Evolutionary conservation across 345 rosid species (phyloP), one percentile per base, ranked within the genome.

Genomic region (Sisymbrium altissimum): DNA sequence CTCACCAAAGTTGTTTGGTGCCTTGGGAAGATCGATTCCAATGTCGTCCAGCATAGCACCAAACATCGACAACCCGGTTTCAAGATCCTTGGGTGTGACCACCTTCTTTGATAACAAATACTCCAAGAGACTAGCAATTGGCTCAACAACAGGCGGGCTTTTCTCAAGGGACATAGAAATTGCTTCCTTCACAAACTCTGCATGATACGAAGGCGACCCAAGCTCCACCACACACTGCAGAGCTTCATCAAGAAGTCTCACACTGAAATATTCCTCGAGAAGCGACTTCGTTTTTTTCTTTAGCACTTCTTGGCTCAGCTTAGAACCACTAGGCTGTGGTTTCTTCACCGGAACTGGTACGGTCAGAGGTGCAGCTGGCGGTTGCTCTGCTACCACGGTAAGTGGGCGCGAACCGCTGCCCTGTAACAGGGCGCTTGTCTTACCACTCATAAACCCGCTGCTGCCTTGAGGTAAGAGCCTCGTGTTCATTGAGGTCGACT

Each of bases 1-100:
- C 72, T 86, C 90, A 64, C 98, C 96, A 48, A 86, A 90, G 75
- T 83, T 81, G 62, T 66, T 64, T 2, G 96, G 94, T 36, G 98
- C 97, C 64, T 81, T 90, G 0, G 98, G 96, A 46, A 89, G 75
- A 78, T 93, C 98, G 18, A 93, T 87, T 48, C 86, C 97, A 32
- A 93, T 77, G 73, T 93, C 97, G 60, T 93, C 97, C 76, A 93
- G 41, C 83, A 76, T 66, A 0, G 86, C 79, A 41, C 85, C 86
- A 15, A 85, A 93, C 5, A 75, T 76, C 75, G 83, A 46, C 55
- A 85, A 85, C 17, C 98, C 97, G 0, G 80, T 72, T 48, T 76
- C 91, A 7, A 90, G 43, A 70, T 90, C 97, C 25, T 70, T 73
- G 41, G 81, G 39, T 12, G 85, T 83, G 56, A 93, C 21, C 12